Conservation (phyloP, 2,329 filamentous ascomycete genomes). For the Alternaria longipes region DNA sequence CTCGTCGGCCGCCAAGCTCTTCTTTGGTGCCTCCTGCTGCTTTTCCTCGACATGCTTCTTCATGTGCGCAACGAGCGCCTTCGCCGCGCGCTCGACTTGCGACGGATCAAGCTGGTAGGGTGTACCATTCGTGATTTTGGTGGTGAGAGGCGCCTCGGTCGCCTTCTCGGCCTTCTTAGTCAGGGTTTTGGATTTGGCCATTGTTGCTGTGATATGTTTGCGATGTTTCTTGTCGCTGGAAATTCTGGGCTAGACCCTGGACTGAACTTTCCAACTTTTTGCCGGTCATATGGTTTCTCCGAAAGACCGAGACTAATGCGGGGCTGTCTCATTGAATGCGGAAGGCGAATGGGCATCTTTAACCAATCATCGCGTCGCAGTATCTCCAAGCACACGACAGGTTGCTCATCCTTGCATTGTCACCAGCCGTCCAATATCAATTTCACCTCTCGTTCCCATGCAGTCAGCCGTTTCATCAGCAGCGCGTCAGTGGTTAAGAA, state of each 20-base stretch:
- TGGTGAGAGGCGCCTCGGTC: constrained; percentile 48
- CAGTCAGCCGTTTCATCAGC: constrained; percentile 16
- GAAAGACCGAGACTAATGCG: constrained; percentile 20
- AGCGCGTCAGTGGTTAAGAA: constrained; percentile 11
- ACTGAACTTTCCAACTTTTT: constrained; percentile 28
- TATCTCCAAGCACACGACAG: constrained; percentile 35
- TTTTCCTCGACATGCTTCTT: constrained; percentile 60
- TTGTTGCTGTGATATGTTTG: constrained; percentile 28
- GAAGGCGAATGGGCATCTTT: constrained; percentile 10
- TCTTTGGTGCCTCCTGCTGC: constrained; percentile 60
- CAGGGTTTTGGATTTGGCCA: constrained; percentile 44
- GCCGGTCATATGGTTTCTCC: constrained; percentile 21
- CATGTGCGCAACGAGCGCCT: constrained; percentile 67
- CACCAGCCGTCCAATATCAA: constrained; percentile 24
- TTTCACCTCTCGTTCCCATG: constrained; percentile 14
- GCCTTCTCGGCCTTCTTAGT: constrained; percentile 37
- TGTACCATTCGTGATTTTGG: constrained; percentile 46
- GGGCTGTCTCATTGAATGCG: constrained; percentile 23
- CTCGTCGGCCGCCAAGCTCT: constrained; percentile 61
- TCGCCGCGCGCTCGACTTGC: constrained; percentile 67
- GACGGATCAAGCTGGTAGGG: constrained; percentile 56
- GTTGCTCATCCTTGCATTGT: constrained; percentile 21
- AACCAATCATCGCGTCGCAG: constrained; percentile 42
- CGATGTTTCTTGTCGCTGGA: constrained; percentile 24
- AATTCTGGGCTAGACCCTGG: constrained; percentile 28